Conservation (phyloP, 164 flowering plant species). For the Litsea cubeba region DNA sequence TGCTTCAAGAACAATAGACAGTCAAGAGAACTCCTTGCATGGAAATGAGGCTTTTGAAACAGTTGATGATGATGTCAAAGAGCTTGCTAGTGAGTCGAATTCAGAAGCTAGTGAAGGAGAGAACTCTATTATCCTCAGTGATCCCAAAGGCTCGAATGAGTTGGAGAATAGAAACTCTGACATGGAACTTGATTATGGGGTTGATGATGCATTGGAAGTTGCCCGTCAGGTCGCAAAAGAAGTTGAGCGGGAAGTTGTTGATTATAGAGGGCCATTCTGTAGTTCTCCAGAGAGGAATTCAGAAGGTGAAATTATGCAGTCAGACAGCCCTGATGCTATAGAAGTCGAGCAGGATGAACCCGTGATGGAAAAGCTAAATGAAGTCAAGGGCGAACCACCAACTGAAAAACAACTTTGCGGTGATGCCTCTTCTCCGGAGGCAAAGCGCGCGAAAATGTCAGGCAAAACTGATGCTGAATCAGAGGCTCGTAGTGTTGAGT, state of each 20-base stretch:
- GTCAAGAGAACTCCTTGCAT: slow-evolving; percentile 21
- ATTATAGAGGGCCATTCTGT: slow-evolving; percentile 8
- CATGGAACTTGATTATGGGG: slow-evolving; percentile 11
- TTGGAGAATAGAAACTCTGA: slow-evolving; percentile 1
- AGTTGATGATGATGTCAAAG: slow-evolving; percentile 17
- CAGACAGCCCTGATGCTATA: slow-evolving; percentile 5
- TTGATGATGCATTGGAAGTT: slow-evolving; percentile 13
- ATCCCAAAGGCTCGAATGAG: slow-evolving; percentile 17
- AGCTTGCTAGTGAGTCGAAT: slow-evolving; percentile 19
- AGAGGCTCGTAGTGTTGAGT: not conserved
- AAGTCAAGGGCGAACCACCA: slow-evolving; percentile 20
- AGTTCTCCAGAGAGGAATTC: slow-evolving; percentile 1
- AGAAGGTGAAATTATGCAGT: not conserved
- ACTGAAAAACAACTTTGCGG: slow-evolving; percentile 14
- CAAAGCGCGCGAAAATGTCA: not conserved
- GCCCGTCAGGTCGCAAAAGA: slow-evolving; percentile 14
- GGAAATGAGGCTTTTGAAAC: slow-evolving; percentile 25
- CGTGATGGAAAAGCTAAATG: not conserved
- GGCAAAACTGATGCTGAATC: not conserved
- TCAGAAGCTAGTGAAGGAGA: slow-evolving; percentile 11
- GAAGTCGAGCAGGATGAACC: slow-evolving; percentile 1
- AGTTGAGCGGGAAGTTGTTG: slow-evolving; percentile 10
- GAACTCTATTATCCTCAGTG: slow-evolving; percentile 18
- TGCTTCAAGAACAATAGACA: slow-evolving; percentile 17
- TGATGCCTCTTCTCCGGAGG: not conserved